Conservation (phyloP, 2,329 filamentous ascomycete species). For the Penicillium sp. region DNA sequence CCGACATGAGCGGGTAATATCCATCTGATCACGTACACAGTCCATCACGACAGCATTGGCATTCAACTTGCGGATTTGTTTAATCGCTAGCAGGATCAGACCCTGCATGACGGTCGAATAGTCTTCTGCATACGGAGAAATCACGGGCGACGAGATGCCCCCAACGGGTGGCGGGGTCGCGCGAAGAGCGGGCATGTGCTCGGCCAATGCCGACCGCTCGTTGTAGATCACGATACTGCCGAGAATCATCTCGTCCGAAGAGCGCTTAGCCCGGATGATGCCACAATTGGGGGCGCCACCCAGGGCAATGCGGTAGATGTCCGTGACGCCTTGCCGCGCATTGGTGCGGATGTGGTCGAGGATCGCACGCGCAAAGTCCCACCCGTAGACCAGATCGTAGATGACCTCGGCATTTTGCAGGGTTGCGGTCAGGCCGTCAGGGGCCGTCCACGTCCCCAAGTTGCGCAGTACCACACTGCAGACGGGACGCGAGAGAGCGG, state of each 20-base stretch:
- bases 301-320: slow-evolving; percentile 75
- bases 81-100: slow-evolving; percentile 73
- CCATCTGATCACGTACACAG: slow-evolving; percentile 60
- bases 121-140: slow-evolving; percentile 64
- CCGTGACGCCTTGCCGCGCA: slow-evolving; percentile 72
- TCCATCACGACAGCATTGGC: slow-evolving; percentile 71
- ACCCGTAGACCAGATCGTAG: slow-evolving; percentile 80
- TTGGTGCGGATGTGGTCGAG: slow-evolving; percentile 71
- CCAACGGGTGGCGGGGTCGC: slow-evolving; percentile 59
- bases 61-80: slow-evolving; percentile 77
- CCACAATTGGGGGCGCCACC: slow-evolving; percentile 70
- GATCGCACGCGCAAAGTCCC: slow-evolving; percentile 71
- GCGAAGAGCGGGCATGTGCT: slow-evolving; percentile 67
- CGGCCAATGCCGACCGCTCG: slow-evolving; percentile 64
- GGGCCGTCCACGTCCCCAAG: slow-evolving; percentile 69
- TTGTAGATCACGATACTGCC: slow-evolving; percentile 80
- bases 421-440: slow-evolving; percentile 71
- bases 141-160: slow-evolving; percentile 77
- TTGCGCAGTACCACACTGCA: slow-evolving; percentile 73
- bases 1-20: neutral
- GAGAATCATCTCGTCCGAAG: slow-evolving; percentile 64
- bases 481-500: slow-evolving; percentile 59
- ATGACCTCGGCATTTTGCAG: slow-evolving; percentile 70
- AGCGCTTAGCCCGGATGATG: slow-evolving; percentile 76
- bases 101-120: slow-evolving; percentile 74